Percentiles rank a stretch among this genome's conserved stretches.
Evolutionary conservation across 2,329 filamentous ascomycete genomes (phyloP).

Genomic region (Aspergillus brunneoviolaceus): DNA sequence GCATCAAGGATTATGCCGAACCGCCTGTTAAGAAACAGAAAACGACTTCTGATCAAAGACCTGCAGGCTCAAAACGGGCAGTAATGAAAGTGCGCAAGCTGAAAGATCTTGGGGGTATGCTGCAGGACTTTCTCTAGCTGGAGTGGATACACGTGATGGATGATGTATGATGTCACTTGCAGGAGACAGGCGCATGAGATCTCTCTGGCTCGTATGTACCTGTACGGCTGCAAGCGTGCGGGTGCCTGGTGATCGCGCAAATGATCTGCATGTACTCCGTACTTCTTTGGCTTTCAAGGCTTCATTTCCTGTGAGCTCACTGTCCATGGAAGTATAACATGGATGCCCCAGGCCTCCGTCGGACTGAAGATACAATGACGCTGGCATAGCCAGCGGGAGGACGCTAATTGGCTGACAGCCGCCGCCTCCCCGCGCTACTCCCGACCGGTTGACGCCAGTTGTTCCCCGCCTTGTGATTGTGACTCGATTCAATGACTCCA

Average conservation of each 20-base stretch:
- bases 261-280: not conserved
- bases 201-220: too few species aligned
- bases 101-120: constrained; percentile 29
- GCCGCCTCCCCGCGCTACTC: not conserved
- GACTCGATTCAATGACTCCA: not conserved
- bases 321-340: too few species aligned
- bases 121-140: constrained; percentile 30
- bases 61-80: constrained; percentile 14
- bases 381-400: constrained; percentile 8
- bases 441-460: not conserved
- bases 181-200: not conserved
- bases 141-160: not conserved
- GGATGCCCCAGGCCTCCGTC: not conserved
- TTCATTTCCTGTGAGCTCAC: too few species aligned
- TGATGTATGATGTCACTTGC: constrained; percentile 7
- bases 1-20: not conserved
- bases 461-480: constrained; percentile 1
- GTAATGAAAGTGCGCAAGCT: constrained; percentile 28
- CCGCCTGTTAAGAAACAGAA: constrained; percentile 12
- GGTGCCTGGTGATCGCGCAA: not conserved
- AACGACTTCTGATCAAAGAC: not conserved
- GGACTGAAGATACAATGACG: constrained; percentile 9
- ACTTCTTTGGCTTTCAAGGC: not conserved
- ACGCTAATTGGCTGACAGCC: constrained; percentile 20
- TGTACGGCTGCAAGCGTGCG: not conserved